Evolutionary conservation across 2,329 filamentous ascomycete genomes (phyloP).

Genomic region (Penicillium janthinellum): DNA sequence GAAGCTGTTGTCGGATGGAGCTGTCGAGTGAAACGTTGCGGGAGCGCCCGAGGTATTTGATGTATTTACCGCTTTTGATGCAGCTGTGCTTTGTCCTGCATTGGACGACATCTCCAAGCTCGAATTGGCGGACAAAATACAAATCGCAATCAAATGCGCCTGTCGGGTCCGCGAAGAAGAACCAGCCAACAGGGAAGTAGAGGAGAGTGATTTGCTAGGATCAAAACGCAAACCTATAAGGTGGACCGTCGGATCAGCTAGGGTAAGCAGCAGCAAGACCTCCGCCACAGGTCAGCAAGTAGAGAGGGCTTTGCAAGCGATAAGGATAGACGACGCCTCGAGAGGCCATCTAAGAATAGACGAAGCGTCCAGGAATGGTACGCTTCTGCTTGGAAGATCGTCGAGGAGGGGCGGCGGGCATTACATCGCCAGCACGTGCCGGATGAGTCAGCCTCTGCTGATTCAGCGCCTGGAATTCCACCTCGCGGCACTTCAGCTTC

Average conservation of each 20-base stretch:
- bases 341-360: conserved; percentile 29
- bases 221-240: conserved; percentile 16
- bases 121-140: background rate
- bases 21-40: conserved; percentile 35
- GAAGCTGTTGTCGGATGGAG: conserved; percentile 37
- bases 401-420: conserved; percentile 23
- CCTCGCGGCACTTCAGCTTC: conserved; percentile 20
- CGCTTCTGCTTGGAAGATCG: conserved; percentile 13
- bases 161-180: conserved; percentile 26
- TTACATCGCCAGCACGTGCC: conserved; percentile 27
- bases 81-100: conserved; percentile 37
- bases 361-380: conserved; percentile 20
- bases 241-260: conserved; percentile 12
- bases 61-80: conserved; percentile 44
- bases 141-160: background rate
- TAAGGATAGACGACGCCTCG: conserved; percentile 20
- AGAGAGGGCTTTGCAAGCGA: background rate
- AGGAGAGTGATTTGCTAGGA: conserved; percentile 4
- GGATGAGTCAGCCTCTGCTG: conserved; percentile 20
- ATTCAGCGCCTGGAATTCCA: conserved; percentile 12
- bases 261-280: conserved; percentile 6
- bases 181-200: background rate
- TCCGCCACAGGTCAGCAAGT: conserved; percentile 8
- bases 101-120: conserved; percentile 45
- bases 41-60: conserved; percentile 37